These are phyloP conservation scores for Adansonia gregorii DNA, from an alignment of 441 rosid species.

Conservation along the genomic window DNA sequence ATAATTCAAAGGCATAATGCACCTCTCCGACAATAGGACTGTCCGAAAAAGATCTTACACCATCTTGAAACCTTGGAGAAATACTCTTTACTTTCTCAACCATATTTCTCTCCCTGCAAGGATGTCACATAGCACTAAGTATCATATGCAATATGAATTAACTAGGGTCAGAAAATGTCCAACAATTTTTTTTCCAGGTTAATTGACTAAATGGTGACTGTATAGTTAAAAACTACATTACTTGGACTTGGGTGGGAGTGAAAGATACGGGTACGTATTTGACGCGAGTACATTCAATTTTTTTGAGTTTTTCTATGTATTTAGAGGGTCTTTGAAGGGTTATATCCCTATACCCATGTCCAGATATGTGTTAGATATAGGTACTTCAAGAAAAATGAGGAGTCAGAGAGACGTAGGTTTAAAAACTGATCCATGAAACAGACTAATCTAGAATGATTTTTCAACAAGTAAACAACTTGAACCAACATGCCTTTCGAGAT, in stretches of 20 bases:
- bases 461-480: no score
- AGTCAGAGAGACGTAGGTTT: no score
- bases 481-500: neutral
- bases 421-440: no score
- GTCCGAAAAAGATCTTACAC: constrained; percentile 71
- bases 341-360: no score
- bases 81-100: constrained; percentile 53
- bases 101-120: constrained; percentile 78
- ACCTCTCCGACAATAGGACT: constrained; percentile 97
- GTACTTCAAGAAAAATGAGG: no score
- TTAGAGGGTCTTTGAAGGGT: no score
- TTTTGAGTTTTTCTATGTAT: no score
- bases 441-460: no score
- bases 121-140: constrained; percentile 2
- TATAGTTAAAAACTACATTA: neutral
- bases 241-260: no score
- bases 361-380: no score
- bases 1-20: constrained; percentile 14
- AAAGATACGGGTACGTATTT: no score
- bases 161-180: neutral
- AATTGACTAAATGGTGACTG: neutral
- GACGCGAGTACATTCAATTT: no score
- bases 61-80: constrained; percentile 83
- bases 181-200: neutral
- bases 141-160: neutral